Conservation (phyloP, 495 filamentous ascomycete genomes). For the Penicillium chermesinum region DNA sequence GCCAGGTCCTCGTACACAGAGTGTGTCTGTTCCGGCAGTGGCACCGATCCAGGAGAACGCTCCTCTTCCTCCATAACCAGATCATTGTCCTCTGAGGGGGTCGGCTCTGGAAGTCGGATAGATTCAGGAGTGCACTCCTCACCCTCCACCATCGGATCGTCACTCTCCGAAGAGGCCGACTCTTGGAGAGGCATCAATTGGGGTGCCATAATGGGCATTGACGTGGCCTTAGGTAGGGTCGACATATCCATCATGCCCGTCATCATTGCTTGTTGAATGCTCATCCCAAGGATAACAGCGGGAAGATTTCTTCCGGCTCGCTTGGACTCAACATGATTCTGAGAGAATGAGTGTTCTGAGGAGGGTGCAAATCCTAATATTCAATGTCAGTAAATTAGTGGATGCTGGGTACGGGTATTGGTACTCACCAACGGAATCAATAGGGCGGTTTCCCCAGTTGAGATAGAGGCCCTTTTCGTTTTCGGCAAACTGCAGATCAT, state of each 20-base stretch:
- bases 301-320: conserved; percentile 43
- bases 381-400: not conserved
- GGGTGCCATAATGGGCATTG: conserved; percentile 1
- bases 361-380: conserved; percentile 36
- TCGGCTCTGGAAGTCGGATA: too few relatives aligned
- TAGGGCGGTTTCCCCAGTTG: conserved; percentile 40
- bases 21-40: too few relatives aligned
- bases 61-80: too few relatives aligned
- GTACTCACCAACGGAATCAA: conserved; percentile 42
- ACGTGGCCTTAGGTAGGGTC: conserved; percentile 17
- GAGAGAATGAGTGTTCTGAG: conserved; percentile 48
- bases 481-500: conserved; percentile 58
- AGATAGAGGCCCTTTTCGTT: conserved; percentile 51
- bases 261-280: conserved; percentile 40
- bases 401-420: not conserved
- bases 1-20: too few relatives aligned
- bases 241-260: conserved; percentile 43
- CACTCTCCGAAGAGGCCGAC: too few relatives aligned
- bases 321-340: conserved; percentile 47
- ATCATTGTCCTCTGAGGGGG: too few relatives aligned
- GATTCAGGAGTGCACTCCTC: too few relatives aligned
- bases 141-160: too few relatives aligned
- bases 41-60: too few relatives aligned
- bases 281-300: conserved; percentile 49
- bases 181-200: conserved; percentile 43